These are phyloP conservation scores for Anthostomella pinea DNA, from an alignment of 2,329 filamentous ascomycete genomes.

Conservation along the genomic window DNA sequence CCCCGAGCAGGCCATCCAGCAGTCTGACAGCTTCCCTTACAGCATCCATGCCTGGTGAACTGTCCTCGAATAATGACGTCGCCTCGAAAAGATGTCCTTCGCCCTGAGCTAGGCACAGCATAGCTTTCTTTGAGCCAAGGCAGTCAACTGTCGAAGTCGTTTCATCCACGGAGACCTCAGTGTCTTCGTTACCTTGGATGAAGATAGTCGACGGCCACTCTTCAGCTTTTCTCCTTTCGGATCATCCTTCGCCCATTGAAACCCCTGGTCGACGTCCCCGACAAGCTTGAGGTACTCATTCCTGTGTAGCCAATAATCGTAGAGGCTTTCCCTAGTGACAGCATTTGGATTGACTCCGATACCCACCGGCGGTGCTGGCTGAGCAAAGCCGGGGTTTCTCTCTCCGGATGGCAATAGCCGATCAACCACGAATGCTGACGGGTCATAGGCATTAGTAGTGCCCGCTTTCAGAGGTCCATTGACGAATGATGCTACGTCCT, in stretches of 20 bases:
- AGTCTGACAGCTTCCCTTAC: slow-evolving; percentile 23
- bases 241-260: slow-evolving; percentile 26
- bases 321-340: slow-evolving; percentile 24
- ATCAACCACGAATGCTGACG: slow-evolving; percentile 24
- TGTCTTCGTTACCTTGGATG: background rate
- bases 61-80: slow-evolving; percentile 1
- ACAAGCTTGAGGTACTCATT: slow-evolving; percentile 30
- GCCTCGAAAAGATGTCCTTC: slow-evolving; percentile 2
- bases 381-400: slow-evolving; percentile 28
- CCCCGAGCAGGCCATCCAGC: no score
- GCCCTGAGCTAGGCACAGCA: background rate
- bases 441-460: slow-evolving; percentile 9
- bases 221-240: slow-evolving; percentile 9
- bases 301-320: slow-evolving; percentile 34
- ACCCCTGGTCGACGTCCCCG: slow-evolving; percentile 30
- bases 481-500: slow-evolving; percentile 24
- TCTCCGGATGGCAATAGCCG: slow-evolving; percentile 27
- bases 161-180: background rate
- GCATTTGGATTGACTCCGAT: background rate
- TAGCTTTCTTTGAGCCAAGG: slow-evolving; percentile 2
- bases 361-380: slow-evolving; percentile 5
- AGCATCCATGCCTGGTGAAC: background rate
- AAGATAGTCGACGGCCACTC: slow-evolving; percentile 35
- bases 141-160: background rate
- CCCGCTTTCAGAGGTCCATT: slow-evolving; percentile 25